Evolutionary conservation across 371 early-diverging fungal genomes (phyloP), one percentile per base, ranked within the genome.

Genomic region (Mucor plumbeus): DNA sequence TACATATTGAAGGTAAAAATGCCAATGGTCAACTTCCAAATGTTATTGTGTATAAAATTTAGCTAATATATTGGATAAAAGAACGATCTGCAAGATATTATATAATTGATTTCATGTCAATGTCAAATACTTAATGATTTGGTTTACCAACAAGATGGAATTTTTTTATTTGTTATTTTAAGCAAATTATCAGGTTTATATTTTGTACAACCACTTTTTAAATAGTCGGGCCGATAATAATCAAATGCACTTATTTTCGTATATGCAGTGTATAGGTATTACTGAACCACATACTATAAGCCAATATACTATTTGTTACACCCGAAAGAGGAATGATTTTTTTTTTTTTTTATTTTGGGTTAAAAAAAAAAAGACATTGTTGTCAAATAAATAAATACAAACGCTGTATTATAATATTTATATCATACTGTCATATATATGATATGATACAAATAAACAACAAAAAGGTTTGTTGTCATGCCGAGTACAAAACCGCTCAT

Each of bases 401-500:
- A 41, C 26, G 26, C 26, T 26, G 26, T 26, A 41, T 41, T 14
- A 38, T 15, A 41, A 41, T 14, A 19, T 10, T 9, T 19, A 13
- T 50, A 21, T 50, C 50, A 50, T 50, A 10, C 26, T 26, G 26
- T 26, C 26, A 26, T 8, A 21, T 8, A 2, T 50, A 21, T 50
- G 26, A 50, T 50, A 21, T 50, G 50, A 50, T 50, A 50, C 50
- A 50, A 50, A 50, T 26, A 50, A 50, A 50, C 9, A 21, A 50
- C 26, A 11, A 19, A 19, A 21, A 50, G 11, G 10, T 50, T 21
- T 48, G 19, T 21, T 48, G 48, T 48, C 9, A 50, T 50, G 50
- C 50, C 50, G 50, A 50, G 26, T 50, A 50, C 50, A 50, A 48
- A 26, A 50, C 50, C 50, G 50, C 26, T 21, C 50, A 50, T 26